phyloP scores from a whole-genome alignment of 2,329 filamentous ascomycete species.

The Calonectria hawksworthii region DNA sequence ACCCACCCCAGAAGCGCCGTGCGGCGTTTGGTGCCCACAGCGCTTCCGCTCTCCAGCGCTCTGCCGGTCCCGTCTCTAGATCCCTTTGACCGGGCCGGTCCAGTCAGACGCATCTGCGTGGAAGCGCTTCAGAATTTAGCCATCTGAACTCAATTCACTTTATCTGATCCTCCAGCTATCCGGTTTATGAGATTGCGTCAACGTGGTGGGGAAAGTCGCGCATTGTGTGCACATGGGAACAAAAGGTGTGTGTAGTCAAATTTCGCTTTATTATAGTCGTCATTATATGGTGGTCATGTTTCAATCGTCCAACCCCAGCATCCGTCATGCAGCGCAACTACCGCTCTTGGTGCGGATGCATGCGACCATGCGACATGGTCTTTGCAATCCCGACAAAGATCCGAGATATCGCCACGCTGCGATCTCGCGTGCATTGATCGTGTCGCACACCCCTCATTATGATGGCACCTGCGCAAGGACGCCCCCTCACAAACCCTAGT shows the following conservation, averaged over 20 bases:
- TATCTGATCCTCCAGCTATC: slow-evolving; percentile 6
- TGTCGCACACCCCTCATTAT: slow-evolving; percentile 22
- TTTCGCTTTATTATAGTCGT: slow-evolving; percentile 16
- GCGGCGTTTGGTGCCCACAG: slow-evolving; percentile 9
- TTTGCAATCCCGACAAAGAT: slow-evolving; percentile 42
- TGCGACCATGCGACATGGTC: background rate
- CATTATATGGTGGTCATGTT: slow-evolving; percentile 22
- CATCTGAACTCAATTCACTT: background rate
- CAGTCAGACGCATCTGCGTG: slow-evolving; percentile 15
- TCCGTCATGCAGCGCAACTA: slow-evolving; percentile 13
- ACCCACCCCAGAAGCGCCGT: slow-evolving; percentile 14
- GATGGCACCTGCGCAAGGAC: slow-evolving; percentile 8
- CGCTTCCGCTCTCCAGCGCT: background rate
- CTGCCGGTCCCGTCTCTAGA: slow-evolving; percentile 37
- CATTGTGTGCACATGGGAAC: slow-evolving; percentile 5
- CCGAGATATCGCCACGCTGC: slow-evolving; percentile 44
- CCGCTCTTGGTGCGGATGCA: slow-evolving; percentile 14
- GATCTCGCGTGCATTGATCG: slow-evolving; percentile 34
- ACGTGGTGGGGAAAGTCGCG: slow-evolving; percentile 3
- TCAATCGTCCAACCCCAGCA: slow-evolving; percentile 26
- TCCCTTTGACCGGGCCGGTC: slow-evolving; percentile 42
- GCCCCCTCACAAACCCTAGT: slow-evolving; percentile 13
- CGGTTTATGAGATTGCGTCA: background rate
- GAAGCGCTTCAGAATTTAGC: background rate
- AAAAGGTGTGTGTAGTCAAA: background rate